A percentile compares a stretch with the other conserved stretches of the same genome.
phyloP scores from a whole-genome alignment of 768 basidiomycete species.

The Naganishia randhawae region DNA sequence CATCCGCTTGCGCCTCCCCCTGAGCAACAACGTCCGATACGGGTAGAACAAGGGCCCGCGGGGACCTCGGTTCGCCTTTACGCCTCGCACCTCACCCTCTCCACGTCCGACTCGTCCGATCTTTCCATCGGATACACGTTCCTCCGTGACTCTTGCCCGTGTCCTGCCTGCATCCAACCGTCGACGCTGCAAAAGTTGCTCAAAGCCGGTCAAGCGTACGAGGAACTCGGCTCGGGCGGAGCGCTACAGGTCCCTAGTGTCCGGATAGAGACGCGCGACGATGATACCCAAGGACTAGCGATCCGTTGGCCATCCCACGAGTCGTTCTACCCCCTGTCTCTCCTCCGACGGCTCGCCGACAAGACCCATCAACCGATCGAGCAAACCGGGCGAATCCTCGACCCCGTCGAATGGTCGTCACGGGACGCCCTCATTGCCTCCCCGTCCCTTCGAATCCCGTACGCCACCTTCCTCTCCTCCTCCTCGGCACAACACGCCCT shows the following conservation, averaged over 20 bases:
- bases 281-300: conserved; percentile 54
- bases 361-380: conserved; percentile 1
- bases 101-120: neutral
- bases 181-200: conserved; percentile 73
- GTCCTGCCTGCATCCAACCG: conserved; percentile 68
- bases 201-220: conserved; percentile 38
- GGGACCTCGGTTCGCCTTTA: neutral
- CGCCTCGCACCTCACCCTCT: neutral
- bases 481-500: conserved; percentile 56
- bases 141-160: conserved; percentile 81
- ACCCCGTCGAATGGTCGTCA: conserved; percentile 60
- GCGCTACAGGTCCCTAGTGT: conserved; percentile 55
- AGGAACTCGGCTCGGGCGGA: conserved; percentile 58
- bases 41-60: neutral
- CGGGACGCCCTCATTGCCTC: conserved; percentile 49
- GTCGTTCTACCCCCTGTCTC: conserved; percentile 29
- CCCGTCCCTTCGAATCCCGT: conserved; percentile 59
- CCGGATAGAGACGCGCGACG: conserved; percentile 37
- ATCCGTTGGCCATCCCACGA: conserved; percentile 55
- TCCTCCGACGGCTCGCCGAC: conserved; percentile 22
- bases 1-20: neutral
- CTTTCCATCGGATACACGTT: conserved; percentile 53
- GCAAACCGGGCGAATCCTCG: conserved; percentile 49
- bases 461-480: conserved; percentile 55
- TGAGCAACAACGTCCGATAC: neutral